Conservation (phyloP, 2,329 filamentous ascomycete species). For the Diplodia seriata region DNA sequence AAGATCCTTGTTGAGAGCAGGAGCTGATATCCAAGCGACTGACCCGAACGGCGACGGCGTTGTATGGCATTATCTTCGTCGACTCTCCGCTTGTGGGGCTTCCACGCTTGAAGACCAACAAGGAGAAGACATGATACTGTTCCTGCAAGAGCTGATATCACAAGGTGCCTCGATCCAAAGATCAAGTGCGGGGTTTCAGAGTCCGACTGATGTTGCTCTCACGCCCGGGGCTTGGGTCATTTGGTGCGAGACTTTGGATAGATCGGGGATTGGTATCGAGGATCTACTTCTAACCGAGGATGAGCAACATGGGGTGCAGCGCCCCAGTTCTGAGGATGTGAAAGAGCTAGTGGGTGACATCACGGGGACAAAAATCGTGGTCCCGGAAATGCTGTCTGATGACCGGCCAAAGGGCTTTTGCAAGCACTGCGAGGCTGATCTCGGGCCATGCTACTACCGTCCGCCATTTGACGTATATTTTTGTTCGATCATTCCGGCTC, state of each 20-base stretch:
- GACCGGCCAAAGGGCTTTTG: neutral
- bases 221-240: neutral
- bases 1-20: neutral
- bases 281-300: neutral
- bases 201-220: neutral
- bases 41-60: accelerated
- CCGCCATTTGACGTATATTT: neutral
- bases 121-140: neutral
- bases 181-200: too few relatives aligned
- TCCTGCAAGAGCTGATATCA: neutral
- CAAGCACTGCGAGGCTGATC: accelerated
- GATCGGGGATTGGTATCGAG: neutral
- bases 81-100: neutral
- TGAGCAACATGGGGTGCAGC: neutral
- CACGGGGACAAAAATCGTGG: neutral
- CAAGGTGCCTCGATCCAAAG: neutral
- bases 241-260: neutral
- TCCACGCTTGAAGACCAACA: neutral
- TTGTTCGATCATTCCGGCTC: neutral
- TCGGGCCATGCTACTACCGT: neutral
- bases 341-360: neutral
- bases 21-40: neutral
- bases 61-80: neutral
- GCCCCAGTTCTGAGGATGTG: neutral
- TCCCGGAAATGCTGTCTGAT: neutral